phyloP scores from a whole-genome alignment of 2,329 filamentous ascomycete genomes.

The Fusarium sp. region DNA sequence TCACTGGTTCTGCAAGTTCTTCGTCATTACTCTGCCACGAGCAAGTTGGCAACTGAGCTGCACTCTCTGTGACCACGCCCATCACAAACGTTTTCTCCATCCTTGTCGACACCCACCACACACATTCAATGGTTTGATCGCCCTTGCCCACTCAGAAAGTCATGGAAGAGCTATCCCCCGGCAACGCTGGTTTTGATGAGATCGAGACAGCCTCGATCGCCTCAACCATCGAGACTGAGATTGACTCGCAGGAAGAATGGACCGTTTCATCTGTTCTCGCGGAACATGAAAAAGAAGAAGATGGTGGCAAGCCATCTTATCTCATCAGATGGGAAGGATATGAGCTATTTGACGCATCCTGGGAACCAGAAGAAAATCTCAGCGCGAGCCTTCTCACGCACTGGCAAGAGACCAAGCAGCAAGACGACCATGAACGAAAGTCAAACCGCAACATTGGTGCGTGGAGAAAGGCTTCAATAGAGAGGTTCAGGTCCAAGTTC shows the following conservation, averaged over 20 bases:
- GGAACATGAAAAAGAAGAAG: constrained; percentile 48
- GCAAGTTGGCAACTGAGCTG: background rate
- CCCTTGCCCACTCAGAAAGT: background rate
- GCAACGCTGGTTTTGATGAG: constrained; percentile 18
- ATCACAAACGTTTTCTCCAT: background rate
- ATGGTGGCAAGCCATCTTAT: constrained; percentile 46
- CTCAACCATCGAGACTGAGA: constrained; percentile 49
- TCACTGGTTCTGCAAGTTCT: background rate
- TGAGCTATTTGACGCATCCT: constrained; percentile 54
- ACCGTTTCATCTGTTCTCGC: constrained; percentile 65
- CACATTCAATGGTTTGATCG: background rate
- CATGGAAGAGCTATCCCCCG: constrained; percentile 4
- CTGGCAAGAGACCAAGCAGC: constrained; percentile 59
- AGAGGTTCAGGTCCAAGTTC: constrained; percentile 46
- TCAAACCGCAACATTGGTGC: constrained; percentile 54
- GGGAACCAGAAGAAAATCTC: constrained; percentile 64
- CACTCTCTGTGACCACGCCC: background rate
- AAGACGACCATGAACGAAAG: constrained; percentile 48
- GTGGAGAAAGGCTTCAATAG: constrained; percentile 52
- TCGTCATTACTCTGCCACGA: background rate
- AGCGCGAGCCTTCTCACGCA: constrained; percentile 52
- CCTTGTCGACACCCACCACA: background rate
- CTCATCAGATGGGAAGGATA: constrained; percentile 55
- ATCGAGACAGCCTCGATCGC: constrained; percentile 49
- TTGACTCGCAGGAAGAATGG: constrained; percentile 60